phyloP scores from a whole-genome alignment of 2,329 filamentous ascomycete genomes.

The Alternaria gaisen region DNA sequence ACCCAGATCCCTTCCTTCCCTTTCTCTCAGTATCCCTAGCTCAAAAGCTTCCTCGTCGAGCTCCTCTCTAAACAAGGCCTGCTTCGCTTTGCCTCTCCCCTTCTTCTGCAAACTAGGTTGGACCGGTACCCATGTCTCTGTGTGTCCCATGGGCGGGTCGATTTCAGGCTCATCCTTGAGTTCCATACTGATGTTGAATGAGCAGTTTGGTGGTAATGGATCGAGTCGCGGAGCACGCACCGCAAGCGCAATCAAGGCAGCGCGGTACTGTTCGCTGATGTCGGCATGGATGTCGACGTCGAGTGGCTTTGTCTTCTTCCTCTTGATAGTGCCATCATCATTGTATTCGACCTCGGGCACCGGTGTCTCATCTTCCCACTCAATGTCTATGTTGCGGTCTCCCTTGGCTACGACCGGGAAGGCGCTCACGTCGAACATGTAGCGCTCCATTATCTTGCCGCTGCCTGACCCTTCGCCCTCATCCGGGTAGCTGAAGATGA shows the following conservation, averaged over 20 bases:
- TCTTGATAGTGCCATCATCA: conserved; percentile 10
- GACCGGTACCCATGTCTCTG: conserved; percentile 68
- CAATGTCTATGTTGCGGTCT: conserved; percentile 63
- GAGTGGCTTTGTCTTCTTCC: conserved; percentile 22
- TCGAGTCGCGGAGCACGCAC: conserved; percentile 66
- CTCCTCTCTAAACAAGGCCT: conserved; percentile 24
- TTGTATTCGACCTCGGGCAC: conserved; percentile 17
- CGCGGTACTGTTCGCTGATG: conserved; percentile 77
- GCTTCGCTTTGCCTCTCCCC: conserved; percentile 33
- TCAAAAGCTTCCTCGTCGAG: conserved; percentile 25
- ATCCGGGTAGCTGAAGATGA: conserved; percentile 60
- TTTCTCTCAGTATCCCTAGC: conserved; percentile 23
- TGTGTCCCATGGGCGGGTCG: conserved; percentile 58
- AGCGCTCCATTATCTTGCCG: conserved; percentile 66
- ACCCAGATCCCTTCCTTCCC: conserved; percentile 54
- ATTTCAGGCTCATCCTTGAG: conserved; percentile 67
- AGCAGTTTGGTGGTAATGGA: conserved; percentile 70
- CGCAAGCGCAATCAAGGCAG: conserved; percentile 69
- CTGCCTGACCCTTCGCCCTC: conserved; percentile 19
- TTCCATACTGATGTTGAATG: conserved; percentile 80
- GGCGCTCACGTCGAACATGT: conserved; percentile 66
- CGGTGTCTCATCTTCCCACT: conserved; percentile 39
- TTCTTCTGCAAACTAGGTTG: conserved; percentile 58
- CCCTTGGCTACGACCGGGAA: conserved; percentile 60
- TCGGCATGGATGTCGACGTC: conserved; percentile 56